Percentiles rank a stretch among this genome's conserved stretches.
phyloP scores from a whole-genome alignment of 2,329 filamentous ascomycete species.

The Orbilia quercus region DNA sequence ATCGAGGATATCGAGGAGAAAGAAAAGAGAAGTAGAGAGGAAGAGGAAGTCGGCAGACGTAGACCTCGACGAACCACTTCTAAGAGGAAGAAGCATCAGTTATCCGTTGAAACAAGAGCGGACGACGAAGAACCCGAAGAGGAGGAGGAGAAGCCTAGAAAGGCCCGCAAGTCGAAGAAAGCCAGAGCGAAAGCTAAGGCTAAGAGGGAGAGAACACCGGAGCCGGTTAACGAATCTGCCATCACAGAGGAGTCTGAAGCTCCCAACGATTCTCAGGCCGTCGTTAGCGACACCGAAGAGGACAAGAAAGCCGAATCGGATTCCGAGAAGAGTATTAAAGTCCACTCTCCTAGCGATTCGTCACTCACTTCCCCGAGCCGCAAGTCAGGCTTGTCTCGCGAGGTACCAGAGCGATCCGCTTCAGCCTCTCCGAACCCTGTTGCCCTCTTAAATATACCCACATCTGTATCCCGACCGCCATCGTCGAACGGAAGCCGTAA shows the following conservation, averaged over 20 bases:
- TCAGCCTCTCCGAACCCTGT: slow-evolving; percentile 39
- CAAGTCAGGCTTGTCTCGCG: slow-evolving; percentile 14
- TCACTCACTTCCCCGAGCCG: slow-evolving; percentile 13
- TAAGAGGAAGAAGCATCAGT: slow-evolving; percentile 48
- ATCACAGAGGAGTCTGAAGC: slow-evolving; percentile 52
- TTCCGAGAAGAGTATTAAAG: slow-evolving; percentile 45
- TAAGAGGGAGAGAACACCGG: slow-evolving; percentile 32
- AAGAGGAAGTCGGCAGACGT: slow-evolving; percentile 32
- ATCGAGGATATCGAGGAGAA: slow-evolving; percentile 53
- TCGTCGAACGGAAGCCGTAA: slow-evolving; percentile 52
- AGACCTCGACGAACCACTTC: slow-evolving; percentile 25
- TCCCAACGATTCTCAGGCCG: slow-evolving; percentile 45
- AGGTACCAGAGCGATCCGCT: slow-evolving; percentile 28
- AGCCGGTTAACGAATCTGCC: slow-evolving; percentile 46
- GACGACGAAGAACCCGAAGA: slow-evolving; percentile 42
- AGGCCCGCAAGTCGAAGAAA: slow-evolving; percentile 40
- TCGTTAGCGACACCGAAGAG: slow-evolving; percentile 46
- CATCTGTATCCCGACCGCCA: slow-evolving; percentile 50
- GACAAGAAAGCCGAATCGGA: slow-evolving; percentile 39
- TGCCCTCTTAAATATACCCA: slow-evolving; percentile 47
- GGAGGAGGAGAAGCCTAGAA: slow-evolving; percentile 35
- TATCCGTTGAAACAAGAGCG: slow-evolving; percentile 50
- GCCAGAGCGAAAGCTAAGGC: slow-evolving; percentile 31
- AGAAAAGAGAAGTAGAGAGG: slow-evolving; percentile 28
- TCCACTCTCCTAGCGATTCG: slow-evolving; percentile 46